Conservation (phyloP, 2,329 filamentous ascomycete species). For the Stachybotrys chlorohalonatus region DNA sequence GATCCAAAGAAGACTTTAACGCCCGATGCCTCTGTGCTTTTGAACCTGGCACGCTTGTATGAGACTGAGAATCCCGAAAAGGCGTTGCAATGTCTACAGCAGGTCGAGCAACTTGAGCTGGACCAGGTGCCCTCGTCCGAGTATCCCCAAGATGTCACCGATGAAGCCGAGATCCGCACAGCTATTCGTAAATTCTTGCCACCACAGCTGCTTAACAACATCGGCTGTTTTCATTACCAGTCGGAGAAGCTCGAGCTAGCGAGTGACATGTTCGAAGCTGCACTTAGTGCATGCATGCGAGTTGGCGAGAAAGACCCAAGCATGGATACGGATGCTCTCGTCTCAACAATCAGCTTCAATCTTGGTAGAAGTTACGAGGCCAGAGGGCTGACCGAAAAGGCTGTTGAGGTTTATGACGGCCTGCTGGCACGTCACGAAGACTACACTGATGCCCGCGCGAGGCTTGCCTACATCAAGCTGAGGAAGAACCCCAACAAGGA, state of each 20-base stretch:
- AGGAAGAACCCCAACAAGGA: constrained; percentile 73
- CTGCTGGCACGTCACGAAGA: constrained; percentile 77
- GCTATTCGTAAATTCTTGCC: constrained; percentile 69
- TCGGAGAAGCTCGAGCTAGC: constrained; percentile 72
- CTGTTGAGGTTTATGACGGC: constrained; percentile 80
- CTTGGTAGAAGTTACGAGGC: constrained; percentile 89
- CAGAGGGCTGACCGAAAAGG: constrained; percentile 70
- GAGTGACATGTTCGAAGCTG: constrained; percentile 85
- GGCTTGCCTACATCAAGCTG: constrained; percentile 83
- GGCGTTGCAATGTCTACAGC: constrained; percentile 81
- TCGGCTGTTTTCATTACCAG: constrained; percentile 92
- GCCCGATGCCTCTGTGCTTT: constrained; percentile 76
- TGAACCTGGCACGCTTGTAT: constrained; percentile 88
- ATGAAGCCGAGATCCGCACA: constrained; percentile 50
- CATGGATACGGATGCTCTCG: constrained; percentile 79
- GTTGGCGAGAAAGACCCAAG: constrained; percentile 66
- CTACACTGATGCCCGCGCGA: constrained; percentile 84
- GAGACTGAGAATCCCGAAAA: constrained; percentile 81
- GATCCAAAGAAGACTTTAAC: constrained; percentile 77
- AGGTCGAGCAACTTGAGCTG: constrained; percentile 85
- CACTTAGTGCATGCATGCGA: constrained; percentile 76
- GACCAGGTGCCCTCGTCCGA: constrained; percentile 68
- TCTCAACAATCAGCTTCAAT: constrained; percentile 96
- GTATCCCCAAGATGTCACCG: constrained; percentile 42
- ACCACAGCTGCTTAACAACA: constrained; percentile 92